Conservation (phyloP, 1,139 yeast species). For the Lodderomyces elongisporus region DNA sequence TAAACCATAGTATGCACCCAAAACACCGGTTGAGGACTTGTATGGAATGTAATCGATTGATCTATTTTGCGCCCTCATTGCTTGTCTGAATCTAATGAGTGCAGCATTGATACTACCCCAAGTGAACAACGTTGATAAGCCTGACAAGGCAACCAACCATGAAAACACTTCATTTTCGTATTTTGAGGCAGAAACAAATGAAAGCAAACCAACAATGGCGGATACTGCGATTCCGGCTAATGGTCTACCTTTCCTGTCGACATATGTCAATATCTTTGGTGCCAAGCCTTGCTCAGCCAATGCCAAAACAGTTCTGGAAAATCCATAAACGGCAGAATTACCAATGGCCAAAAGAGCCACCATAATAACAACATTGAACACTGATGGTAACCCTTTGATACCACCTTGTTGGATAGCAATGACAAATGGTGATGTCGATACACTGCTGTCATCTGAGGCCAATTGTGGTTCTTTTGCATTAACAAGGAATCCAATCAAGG, state of each 20-base stretch:
- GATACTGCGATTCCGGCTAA: slow-evolving; percentile 32
- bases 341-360: slow-evolving; percentile 42
- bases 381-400: slow-evolving; percentile 37
- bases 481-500: slow-evolving; percentile 39
- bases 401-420: slow-evolving; percentile 41
- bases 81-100: slow-evolving; percentile 36
- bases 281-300: slow-evolving; percentile 40
- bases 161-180: slow-evolving; percentile 32
- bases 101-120: slow-evolving; percentile 41
- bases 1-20: slow-evolving; percentile 35
- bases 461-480: slow-evolving; percentile 27
- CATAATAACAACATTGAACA: slow-evolving; percentile 39
- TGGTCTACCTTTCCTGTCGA: slow-evolving; percentile 41
- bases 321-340: slow-evolving; percentile 42
- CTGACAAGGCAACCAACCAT: slow-evolving; percentile 41
- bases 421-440: slow-evolving; percentile 36
- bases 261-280: slow-evolving; percentile 31
- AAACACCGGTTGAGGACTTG: slow-evolving; percentile 31
- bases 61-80: slow-evolving; percentile 28
- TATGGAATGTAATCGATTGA: slow-evolving; percentile 33
- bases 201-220: slow-evolving; percentile 35
- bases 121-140: slow-evolving; percentile 38
- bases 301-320: slow-evolving; percentile 38
- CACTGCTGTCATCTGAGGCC: slow-evolving; percentile 23
- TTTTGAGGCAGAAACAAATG: slow-evolving; percentile 40